phyloP scores from a whole-genome alignment of 495 filamentous ascomycete genomes.

The Penicillium bialowiezense region DNA sequence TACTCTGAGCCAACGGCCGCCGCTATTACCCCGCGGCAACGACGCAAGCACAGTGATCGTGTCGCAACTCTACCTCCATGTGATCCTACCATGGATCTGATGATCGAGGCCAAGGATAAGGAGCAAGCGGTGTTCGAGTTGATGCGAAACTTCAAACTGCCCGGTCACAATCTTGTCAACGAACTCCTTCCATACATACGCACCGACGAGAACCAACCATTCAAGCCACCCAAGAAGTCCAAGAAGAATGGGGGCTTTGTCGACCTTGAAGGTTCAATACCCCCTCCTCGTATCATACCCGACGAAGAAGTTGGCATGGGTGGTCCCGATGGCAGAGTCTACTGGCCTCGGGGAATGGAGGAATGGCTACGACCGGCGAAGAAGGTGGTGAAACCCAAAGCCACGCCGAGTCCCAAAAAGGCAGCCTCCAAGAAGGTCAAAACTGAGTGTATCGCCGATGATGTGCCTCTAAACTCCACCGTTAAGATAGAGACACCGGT shows the following conservation, averaged over 20 bases:
- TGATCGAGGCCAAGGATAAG: constrained; percentile 99
- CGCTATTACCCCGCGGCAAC: constrained; percentile 71
- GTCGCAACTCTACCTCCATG: constrained; percentile 80
- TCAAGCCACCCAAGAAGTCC: constrained; percentile 47
- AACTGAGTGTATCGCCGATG: constrained; percentile 8
- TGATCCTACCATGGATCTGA: constrained; percentile 78
- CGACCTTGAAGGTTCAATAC: constrained; percentile 47
- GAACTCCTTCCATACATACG: constrained; percentile 77
- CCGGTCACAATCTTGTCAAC: constrained; percentile 70
- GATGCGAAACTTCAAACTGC: constrained; percentile 81
- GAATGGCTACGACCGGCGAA: constrained; percentile 85
- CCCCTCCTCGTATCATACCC: constrained; percentile 44
- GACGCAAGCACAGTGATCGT: constrained; percentile 80
- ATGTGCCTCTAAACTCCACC: constrained; percentile 14
- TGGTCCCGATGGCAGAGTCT: constrained; percentile 79
- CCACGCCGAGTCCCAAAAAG: constrained; percentile 24
- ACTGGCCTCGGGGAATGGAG: constrained; percentile 88
- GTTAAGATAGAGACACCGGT: constrained; percentile 21
- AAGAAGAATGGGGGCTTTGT: constrained; percentile 49
- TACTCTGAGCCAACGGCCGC: constrained; percentile 77
- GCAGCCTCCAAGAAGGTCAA: constrained; percentile 22
- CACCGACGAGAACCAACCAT: constrained; percentile 71
- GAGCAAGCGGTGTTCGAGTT: constrained; percentile 96
- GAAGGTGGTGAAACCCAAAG: constrained; percentile 60
- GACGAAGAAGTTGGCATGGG: constrained; percentile 85